Percentiles rank a stretch among this genome's conserved stretches.
Conservation (phyloP, 306 rosid genomes). For the Malus orientalis region DNA sequence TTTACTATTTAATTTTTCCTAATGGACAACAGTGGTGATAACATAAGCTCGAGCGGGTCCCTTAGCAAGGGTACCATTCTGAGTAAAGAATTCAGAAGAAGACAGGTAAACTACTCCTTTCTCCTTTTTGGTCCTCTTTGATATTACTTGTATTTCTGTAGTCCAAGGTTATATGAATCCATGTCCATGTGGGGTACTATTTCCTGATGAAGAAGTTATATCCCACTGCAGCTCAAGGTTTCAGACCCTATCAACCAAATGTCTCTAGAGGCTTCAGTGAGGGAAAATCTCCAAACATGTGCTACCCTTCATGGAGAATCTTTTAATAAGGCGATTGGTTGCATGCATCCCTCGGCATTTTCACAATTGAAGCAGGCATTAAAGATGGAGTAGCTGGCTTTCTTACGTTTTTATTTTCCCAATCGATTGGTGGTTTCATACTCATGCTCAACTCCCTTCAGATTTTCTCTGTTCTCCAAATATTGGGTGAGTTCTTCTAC, state of each 20-base stretch:
- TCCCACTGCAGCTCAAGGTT: conserved; percentile 54
- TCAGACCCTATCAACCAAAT: conserved; percentile 82
- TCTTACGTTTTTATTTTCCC: conserved; percentile 2
- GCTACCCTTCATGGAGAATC: conserved; percentile 87
- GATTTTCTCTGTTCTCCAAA: conserved; percentile 23
- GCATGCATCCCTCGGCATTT: conserved; percentile 83
- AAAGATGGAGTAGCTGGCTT: conserved; percentile 53
- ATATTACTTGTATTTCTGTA: conserved; percentile 2
- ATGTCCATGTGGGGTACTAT: neutral
- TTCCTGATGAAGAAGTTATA: conserved; percentile 22
- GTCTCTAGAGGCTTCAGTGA: conserved; percentile 72
- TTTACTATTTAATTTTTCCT: neutral
- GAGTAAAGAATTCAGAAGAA: conserved; percentile 59
- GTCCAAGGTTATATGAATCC: conserved; percentile 3
- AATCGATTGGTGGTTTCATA: conserved; percentile 10
- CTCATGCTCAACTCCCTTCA: conserved; percentile 19
- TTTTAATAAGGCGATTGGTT: conserved; percentile 67
- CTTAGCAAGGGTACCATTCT: conserved; percentile 52
- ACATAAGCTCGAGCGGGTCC: conserved; percentile 41
- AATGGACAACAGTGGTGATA: conserved; percentile 49
- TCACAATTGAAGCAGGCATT: conserved; percentile 83
- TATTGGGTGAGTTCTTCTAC: conserved; percentile 36
- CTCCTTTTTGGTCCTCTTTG: neutral
- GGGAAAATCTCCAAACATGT: conserved; percentile 85
- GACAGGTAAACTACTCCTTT: conserved; percentile 48